Conservation (phyloP, 768 basidiomycete genomes). For the Leccinum truebloodii region DNA sequence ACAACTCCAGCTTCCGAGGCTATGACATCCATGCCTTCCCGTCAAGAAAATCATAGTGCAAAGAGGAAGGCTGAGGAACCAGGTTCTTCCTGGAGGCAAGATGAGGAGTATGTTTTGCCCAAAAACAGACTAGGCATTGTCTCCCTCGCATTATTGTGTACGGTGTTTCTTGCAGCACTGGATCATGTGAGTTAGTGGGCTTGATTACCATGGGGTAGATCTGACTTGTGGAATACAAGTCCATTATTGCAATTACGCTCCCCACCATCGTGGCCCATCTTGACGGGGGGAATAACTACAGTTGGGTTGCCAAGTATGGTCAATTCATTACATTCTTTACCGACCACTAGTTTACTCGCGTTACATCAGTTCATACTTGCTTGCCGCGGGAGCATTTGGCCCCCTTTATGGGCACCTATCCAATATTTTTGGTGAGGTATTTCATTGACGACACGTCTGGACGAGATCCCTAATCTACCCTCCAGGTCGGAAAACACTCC, state of each 20-base stretch:
- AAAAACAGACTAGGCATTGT: slow-evolving; percentile 17
- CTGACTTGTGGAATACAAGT: slow-evolving; percentile 34
- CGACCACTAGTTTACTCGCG: not conserved
- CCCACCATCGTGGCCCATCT: slow-evolving; percentile 67
- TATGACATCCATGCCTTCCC: not conserved
- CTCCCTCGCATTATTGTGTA: slow-evolving; percentile 23
- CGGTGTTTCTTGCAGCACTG: slow-evolving; percentile 42
- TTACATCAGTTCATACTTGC: slow-evolving; percentile 62
- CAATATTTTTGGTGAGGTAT: slow-evolving; percentile 45
- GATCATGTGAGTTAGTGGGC: slow-evolving; percentile 46
- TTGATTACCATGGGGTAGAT: not conserved
- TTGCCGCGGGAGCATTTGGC: slow-evolving; percentile 62
- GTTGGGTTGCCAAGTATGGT: slow-evolving; percentile 68
- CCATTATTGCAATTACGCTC: slow-evolving; percentile 66
- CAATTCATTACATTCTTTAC: not conserved
- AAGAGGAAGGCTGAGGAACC: slow-evolving; percentile 20
- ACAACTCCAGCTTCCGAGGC: not conserved
- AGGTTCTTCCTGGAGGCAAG: slow-evolving; percentile 51
- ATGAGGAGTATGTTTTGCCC: slow-evolving; percentile 54
- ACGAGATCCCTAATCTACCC: not conserved
- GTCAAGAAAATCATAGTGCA: not conserved
- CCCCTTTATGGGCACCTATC: slow-evolving; percentile 80
- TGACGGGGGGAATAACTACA: slow-evolving; percentile 62
- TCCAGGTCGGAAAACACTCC: slow-evolving; percentile 63
- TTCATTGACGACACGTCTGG: not conserved